Evolutionary conservation across 2,329 filamentous ascomycete genomes (phyloP), one percentile per base, ranked within the genome.

Genomic region (Phoma herbarum): DNA sequence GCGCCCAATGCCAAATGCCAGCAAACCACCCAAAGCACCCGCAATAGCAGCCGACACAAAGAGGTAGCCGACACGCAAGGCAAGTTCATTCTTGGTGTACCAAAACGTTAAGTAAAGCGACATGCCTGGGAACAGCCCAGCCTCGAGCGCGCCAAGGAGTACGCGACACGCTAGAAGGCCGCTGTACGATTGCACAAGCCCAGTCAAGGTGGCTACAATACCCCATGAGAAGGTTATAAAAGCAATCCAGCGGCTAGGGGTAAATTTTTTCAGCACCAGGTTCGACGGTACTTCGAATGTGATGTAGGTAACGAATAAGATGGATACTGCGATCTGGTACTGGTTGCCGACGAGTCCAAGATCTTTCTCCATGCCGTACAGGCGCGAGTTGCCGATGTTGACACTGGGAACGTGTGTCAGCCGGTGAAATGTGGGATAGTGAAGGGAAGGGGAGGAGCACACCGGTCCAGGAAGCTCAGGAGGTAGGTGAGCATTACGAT

Each of bases 391-490:
- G 16, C 31, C 31, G 31, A 35, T 35, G 31, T 35, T 35, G 31
- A 35, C 31, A 16, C 31, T 35, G 31, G n/a, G 9, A 7, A n/a
- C 8, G 1, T n/a, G 31, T 35, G 31, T 35, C 6, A 35, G 31
- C 31, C 16, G 9, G 14, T 2, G 5, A 7, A 35, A 2, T 12
- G 7, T 35, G 14, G 31, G 5, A 16, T 9, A 35, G 31, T 18
- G 31, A n/a, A n/a, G 31, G n/a, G 16, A 35, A n/a, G 16, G n/a
- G 31, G 16, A 35, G 31, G 16, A 35, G 31, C 31, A 73, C 70
- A 86, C 84, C 90, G 82, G 71, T 92, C 90, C 9, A 93, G 77
- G 72, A 93, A 93, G 65, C 87, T 90, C 65, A 93, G 87, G n/a
- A 93, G 81, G 72, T 93, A 94, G 14, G 90, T 76, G 6, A 85